Evolutionary conservation across 78 protist genomes (phyloP).

Genomic region (Dictyostelium purpureum): DNA sequence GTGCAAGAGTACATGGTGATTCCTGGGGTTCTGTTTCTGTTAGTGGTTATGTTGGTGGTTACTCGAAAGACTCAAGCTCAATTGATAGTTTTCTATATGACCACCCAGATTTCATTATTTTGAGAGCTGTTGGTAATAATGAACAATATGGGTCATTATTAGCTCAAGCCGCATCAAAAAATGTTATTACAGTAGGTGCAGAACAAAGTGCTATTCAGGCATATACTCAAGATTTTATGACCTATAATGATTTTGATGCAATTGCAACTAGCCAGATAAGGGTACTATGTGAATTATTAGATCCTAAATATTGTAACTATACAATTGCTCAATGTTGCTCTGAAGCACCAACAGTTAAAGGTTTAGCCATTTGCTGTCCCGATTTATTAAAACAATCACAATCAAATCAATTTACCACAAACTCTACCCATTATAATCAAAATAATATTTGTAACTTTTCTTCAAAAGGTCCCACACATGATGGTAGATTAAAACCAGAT

Average conservation of each 20-base stretch:
- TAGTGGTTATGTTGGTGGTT: slow-evolving; percentile 18
- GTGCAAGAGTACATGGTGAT: slow-evolving; percentile 76
- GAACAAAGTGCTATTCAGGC: neutral
- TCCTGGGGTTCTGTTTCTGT: slow-evolving; percentile 47
- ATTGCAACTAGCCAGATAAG: too few relatives aligned
- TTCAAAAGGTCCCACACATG: slow-evolving; percentile 81
- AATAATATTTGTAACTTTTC: slow-evolving; percentile 65
- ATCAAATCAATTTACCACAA: neutral
- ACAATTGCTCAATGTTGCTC: slow-evolving; percentile 11
- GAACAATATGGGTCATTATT: slow-evolving; percentile 6
- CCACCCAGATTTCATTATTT: slow-evolving; percentile 13
- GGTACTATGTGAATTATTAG: neutral
- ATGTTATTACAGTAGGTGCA: slow-evolving; percentile 45
- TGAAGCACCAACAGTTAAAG: neutral
- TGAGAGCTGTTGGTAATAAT: slow-evolving; percentile 69
- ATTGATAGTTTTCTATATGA: slow-evolving; percentile 28
- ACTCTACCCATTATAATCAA: neutral
- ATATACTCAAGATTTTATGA: neutral
- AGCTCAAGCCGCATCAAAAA: slow-evolving; percentile 43
- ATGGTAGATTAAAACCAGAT: slow-evolving; percentile 89
- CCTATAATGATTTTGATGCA: neutral
- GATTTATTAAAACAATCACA: neutral
- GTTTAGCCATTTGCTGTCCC: slow-evolving; percentile 11
- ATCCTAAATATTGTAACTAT: neutral
- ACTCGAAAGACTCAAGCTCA: neutral